A percentile compares a stretch with the other conserved stretches of the same genome.
phyloP scores from a whole-genome alignment of 495 filamentous ascomycete species.

The Aspergillus ostianus region DNA sequence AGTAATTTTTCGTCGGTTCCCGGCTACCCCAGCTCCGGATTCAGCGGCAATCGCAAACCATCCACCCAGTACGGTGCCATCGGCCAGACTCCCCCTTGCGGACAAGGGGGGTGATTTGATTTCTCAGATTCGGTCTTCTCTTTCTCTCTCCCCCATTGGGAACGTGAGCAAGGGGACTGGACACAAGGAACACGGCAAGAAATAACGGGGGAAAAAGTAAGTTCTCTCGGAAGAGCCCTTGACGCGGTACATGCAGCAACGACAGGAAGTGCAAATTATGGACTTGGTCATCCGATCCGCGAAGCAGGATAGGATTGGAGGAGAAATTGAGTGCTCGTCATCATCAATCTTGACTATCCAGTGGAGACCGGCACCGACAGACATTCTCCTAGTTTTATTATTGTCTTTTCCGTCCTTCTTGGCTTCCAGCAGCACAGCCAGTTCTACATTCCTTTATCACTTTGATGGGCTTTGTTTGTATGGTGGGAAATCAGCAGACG shows the following conservation, averaged over 20 bases:
- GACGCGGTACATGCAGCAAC: background rate
- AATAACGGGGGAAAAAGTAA: background rate
- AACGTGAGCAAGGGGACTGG: background rate
- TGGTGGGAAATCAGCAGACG: background rate
- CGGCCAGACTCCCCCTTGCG: constrained; percentile 47
- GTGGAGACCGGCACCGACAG: background rate
- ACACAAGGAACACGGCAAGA: background rate
- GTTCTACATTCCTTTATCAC: background rate
- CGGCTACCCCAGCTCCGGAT: constrained; percentile 24
- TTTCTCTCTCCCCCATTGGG: background rate
- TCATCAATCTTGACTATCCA: background rate
- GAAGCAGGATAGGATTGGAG: background rate
- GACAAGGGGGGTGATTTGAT: constrained; percentile 49
- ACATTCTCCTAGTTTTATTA: background rate
- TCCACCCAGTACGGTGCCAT: constrained; percentile 41
- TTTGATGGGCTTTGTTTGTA: background rate
- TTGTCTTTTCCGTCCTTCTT: background rate
- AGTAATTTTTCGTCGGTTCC: constrained; percentile 31
- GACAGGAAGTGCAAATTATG: background rate
- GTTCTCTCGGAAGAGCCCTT: background rate
- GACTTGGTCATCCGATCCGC: background rate
- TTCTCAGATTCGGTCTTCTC: background rate
- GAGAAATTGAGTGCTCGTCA: background rate
- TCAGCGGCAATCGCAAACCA: constrained; percentile 30
- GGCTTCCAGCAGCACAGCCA: background rate